phyloP scores from a whole-genome alignment of 768 basidiomycete genomes.

The Pleurotus eryngii region DNA sequence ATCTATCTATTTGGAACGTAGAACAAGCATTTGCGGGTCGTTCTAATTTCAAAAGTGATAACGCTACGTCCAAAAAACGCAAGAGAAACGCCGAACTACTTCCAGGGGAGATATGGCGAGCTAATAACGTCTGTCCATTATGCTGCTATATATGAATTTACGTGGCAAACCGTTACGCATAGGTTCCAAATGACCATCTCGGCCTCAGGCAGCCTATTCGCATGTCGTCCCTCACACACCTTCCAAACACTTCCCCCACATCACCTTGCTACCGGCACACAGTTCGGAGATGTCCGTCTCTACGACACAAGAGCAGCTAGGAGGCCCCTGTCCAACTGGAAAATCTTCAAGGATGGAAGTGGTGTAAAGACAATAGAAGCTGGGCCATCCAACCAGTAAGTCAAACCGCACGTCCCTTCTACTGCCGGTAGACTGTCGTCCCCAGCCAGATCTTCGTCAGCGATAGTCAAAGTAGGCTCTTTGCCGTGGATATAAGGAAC shows the following conservation, averaged over 20 bases:
- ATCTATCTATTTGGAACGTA: constrained; percentile 76
- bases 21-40: constrained; percentile 44
- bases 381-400: constrained; percentile 65
- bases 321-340: constrained; percentile 69
- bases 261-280: constrained; percentile 69
- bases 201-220: constrained; percentile 77
- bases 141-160: not conserved
- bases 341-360: constrained; percentile 52
- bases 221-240: constrained; percentile 64
- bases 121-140: constrained; percentile 62
- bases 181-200: constrained; percentile 74
- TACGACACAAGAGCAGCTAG: constrained; percentile 75
- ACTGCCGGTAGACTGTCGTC: no score
- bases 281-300: constrained; percentile 66
- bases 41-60: constrained; percentile 24
- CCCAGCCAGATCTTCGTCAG: constrained; percentile 66
- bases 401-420: not conserved
- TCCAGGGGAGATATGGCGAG: constrained; percentile 79
- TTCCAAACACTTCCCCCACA: constrained; percentile 37
- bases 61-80: constrained; percentile 43
- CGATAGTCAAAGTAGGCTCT: constrained; percentile 63
- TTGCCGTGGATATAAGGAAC: constrained; percentile 65
- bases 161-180: not conserved
- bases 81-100: constrained; percentile 57
- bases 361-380: constrained; percentile 59